A percentile compares a stretch with the other conserved stretches of the same genome.
These are phyloP conservation scores for Rhododendron williamsianum DNA, from an alignment of 148 eudicot genomes.

Conservation along the genomic window DNA sequence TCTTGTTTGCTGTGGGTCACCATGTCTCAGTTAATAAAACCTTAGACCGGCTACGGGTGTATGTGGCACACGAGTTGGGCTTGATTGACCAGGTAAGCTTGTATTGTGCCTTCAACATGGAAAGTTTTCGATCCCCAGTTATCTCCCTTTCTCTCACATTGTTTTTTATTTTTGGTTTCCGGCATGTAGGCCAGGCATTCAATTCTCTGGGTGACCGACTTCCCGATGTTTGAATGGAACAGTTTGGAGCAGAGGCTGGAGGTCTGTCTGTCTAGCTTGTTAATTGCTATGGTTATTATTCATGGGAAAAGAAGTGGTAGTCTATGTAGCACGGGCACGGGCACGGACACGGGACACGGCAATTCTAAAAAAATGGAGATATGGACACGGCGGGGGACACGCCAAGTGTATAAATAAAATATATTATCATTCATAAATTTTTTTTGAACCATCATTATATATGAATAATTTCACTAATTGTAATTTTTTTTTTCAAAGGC, in stretches of 20 bases:
- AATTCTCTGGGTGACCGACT: constrained; percentile 91
- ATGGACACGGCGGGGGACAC: too few relatives aligned
- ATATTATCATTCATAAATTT: too few relatives aligned
- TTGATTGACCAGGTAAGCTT: constrained; percentile 77
- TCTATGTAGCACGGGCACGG: too few relatives aligned
- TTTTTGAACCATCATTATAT: too few relatives aligned
- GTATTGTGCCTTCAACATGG: neutral
- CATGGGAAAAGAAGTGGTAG: neutral
- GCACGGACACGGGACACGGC: too few relatives aligned
- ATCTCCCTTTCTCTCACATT: neutral
- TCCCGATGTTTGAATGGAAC: constrained; percentile 99
- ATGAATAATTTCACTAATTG: too few relatives aligned
- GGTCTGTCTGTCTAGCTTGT: constrained; percentile 41
- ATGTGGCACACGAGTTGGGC: constrained; percentile 68
- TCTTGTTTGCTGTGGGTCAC: constrained; percentile 82
- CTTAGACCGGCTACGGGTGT: constrained; percentile 66
- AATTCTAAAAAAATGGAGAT: too few relatives aligned
- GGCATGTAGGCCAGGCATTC: constrained; percentile 66
- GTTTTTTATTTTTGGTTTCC: constrained; percentile 9
- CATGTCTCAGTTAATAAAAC: constrained; percentile 69
- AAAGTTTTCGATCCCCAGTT: neutral
- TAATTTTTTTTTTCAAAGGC: too few relatives aligned
- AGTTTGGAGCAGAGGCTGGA: constrained; percentile 81
- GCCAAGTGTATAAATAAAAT: too few relatives aligned
- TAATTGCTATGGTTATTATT: neutral